A percentile compares a stretch with the other conserved stretches of the same genome.
Conservation (phyloP, 108 stramenopile species). For the Fragilaria radians region DNA sequence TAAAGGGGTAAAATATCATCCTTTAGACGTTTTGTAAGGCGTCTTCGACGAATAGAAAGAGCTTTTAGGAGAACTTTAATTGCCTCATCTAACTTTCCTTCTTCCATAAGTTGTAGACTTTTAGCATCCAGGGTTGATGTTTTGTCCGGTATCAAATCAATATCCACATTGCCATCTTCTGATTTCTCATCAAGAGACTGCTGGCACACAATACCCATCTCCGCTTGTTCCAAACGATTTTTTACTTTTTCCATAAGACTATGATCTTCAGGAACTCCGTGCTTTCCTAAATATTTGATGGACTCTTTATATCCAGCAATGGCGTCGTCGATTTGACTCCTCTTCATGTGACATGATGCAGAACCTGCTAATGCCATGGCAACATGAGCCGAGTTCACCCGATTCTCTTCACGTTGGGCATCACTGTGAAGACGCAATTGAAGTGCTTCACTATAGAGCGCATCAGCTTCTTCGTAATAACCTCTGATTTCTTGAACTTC, state of each 20-base stretch:
- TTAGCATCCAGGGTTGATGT: conserved; percentile 2
- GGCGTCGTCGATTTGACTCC: conserved; percentile 21
- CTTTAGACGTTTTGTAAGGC: conserved; percentile 9
- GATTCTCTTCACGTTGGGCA: conserved; percentile 8
- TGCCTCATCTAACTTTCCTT: conserved; percentile 9
- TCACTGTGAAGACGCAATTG: conserved; percentile 19
- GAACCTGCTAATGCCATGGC: conserved; percentile 32
- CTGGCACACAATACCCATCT: background rate
- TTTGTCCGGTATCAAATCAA: background rate
- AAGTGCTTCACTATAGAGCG: conserved; percentile 27
- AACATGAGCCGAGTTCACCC: conserved; percentile 22
- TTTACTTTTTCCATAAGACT: conserved; percentile 8
- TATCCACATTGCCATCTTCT: background rate
- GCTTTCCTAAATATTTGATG: conserved; percentile 8
- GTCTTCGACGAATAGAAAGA: conserved; percentile 10
- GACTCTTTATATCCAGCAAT: conserved; percentile 21
- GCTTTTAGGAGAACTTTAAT: conserved; percentile 5
- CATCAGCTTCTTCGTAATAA: conserved; percentile 20
- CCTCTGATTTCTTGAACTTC: conserved; percentile 18
- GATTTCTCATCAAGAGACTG: background rate
- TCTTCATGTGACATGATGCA: conserved; percentile 22
- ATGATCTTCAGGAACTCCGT: conserved; percentile 14
- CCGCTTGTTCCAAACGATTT: conserved; percentile 20
- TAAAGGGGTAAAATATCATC: background rate
- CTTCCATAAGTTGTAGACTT: conserved; percentile 3